Evolutionary conservation across 306 rosid genomes (phyloP), one percentile per base, ranked within the genome.

Genomic region (Rosa rugosa): DNA sequence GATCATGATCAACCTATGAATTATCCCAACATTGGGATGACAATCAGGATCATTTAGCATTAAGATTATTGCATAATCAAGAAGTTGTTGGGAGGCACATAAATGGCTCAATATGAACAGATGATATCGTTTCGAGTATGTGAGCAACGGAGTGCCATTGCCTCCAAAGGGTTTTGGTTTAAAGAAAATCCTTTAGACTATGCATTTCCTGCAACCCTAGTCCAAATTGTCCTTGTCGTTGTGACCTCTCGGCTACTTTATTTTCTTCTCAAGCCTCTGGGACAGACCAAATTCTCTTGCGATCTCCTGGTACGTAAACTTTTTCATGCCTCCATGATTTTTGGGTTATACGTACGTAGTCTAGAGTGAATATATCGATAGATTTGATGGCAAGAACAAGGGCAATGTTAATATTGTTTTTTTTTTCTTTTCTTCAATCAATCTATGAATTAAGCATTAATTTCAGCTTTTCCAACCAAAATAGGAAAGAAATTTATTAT

Each of bases 251-350:
- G 81, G 13, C 0, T 7, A 3, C 12, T 89, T 46, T 69, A 46
- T 84, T 75, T 49, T 56, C 5, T 92, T 71, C 90, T 89, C 54
- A 70, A 50, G 80, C 95, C 97, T 34, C 11, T 92, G 7, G 73
- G 41, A 72, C 87, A 91, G 65, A 86, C 97, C 80, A 87, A 71
- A 86, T 82, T 84, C 80, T 68, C 82, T 66, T 86, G 91, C 88
- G 72, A 49, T 63, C 47, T 83, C 17, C 40, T 89, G 73, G 93
- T 87, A 73, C 8, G 22, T 4, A 11, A 4, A 13, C 64, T 22
- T 51, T 51, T 5, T 17, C n/a, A 14, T 50, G 4, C 56, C 56
- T 50, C 56, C 2, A 50, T 50, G 56, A 50, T 5, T 49, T 14
- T 51, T 51, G 1, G 6, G 57, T 51, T 51, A 13, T 49, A 49